Base-by-base conservation (phyloP, 306 rosid genomes). In the Fragaria iinumae region DNA sequence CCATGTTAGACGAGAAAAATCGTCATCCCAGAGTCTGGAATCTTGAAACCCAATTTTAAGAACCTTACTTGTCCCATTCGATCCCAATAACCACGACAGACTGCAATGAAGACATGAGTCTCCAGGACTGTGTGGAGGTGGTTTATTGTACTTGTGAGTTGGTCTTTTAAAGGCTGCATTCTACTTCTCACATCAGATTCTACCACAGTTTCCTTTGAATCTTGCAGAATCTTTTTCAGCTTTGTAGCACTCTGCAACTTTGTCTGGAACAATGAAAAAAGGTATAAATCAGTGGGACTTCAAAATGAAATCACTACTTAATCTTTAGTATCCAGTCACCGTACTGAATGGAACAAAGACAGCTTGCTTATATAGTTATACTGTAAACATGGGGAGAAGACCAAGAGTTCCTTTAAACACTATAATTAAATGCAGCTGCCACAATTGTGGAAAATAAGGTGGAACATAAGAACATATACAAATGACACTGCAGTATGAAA, bases 51-150 rank as follows among this genome's bases (percentile, higher is more conserved):
- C 13, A 53, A 60, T 69, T 12, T 17, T 39, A 82, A 70, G 55
- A 80, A 76, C 76, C 76, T 76, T 71, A 87, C 99, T 88, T 93
- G 96, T 74, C 99, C 99, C 96, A 96, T 85, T 18, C 91, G 93
- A 78, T 96, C 99, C 99, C 98, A 92, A 69, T 87, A 96, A 69
- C 97, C 90, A 69, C 99, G 91, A 75, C 98, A 96, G 53, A 89
- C 74, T 73, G 97, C 86, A 66, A 96, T 72, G 75, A 96, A 92
- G 79, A 96, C 98, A 3, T 84, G 93, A 76, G 85, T 89, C 84
- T 86, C 97, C 36, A 88, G 89, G 53, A 89, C 66, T 41, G 88
- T 73, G 71, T 96, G 98, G 69, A 92, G 85, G 41, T 92, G 96
- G 77, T 85, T 89, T 50, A 92, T 81, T 52, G 98, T 86, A 83